These are phyloP conservation scores for Vanrija sp. DNA, from an alignment of 1,284 basidiomycete genomes.

Conservation along the genomic window DNA sequence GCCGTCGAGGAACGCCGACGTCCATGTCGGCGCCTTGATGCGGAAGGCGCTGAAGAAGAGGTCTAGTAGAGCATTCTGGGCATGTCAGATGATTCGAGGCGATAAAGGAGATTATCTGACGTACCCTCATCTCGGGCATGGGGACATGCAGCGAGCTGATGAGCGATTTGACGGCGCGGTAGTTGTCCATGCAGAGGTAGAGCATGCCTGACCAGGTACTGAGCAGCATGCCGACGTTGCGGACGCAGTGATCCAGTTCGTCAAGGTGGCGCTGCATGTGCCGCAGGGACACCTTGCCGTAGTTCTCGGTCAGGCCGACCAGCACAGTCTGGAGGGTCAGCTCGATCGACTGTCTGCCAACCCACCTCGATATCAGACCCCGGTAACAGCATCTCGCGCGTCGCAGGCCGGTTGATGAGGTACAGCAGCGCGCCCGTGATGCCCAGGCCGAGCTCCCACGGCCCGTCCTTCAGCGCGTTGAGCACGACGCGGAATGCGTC, in stretches of 20 bases:
- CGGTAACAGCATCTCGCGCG: conserved; percentile 70
- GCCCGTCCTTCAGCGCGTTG: conserved; percentile 81
- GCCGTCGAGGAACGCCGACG: conserved; percentile 82
- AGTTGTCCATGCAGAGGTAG: conserved; percentile 89
- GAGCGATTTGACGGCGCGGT: conserved; percentile 76
- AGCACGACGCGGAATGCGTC: conserved; percentile 85
- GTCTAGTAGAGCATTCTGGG: conserved; percentile 82
- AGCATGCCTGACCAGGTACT: conserved; percentile 91
- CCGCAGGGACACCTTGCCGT: conserved; percentile 63
- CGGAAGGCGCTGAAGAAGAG: conserved; percentile 92
- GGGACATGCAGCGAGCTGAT: conserved; percentile 85
- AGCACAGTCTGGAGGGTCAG: conserved; percentile 63
- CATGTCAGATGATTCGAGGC: conserved; percentile 5
- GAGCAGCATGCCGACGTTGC: conserved; percentile 76
- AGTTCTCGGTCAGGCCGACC: conserved; percentile 83
- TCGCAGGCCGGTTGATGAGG: conserved; percentile 79
- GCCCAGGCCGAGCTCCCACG: conserved; percentile 75
- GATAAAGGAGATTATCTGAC: conserved; percentile 18
- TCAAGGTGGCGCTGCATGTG: conserved; percentile 58
- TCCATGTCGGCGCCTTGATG: conserved; percentile 85
- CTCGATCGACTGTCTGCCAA: conserved; percentile 8
- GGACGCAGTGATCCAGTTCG: conserved; percentile 69
- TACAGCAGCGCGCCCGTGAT: conserved; percentile 80
- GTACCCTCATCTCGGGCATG: conserved; percentile 74
- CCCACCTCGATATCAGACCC: conserved; percentile 86